Conservation (phyloP, 495 filamentous ascomycete genomes). For the Neurospora sp. region DNA sequence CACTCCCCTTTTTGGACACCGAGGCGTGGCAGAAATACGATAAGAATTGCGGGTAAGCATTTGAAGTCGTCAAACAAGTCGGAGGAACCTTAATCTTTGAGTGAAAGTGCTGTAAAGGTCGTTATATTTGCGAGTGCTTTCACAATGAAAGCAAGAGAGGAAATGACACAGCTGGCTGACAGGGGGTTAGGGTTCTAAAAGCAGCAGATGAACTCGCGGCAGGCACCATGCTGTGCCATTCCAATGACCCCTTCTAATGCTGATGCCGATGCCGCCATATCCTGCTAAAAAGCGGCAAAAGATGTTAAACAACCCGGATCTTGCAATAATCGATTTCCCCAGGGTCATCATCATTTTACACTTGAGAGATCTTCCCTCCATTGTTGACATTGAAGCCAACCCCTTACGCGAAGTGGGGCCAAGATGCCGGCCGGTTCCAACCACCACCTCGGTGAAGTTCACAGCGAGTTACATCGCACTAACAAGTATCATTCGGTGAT, state of each 20-base stretch:
- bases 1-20: not conserved
- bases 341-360: too few species aligned
- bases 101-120: not conserved
- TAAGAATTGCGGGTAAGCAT: not conserved
- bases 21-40: not conserved
- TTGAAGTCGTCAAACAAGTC: not conserved
- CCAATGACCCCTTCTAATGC: not conserved
- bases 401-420: not conserved
- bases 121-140: not conserved
- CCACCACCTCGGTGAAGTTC: not conserved
- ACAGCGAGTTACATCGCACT: not conserved
- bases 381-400: not conserved
- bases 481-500: not conserved
- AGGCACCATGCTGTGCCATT: not conserved
- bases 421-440: not conserved
- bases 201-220: not conserved
- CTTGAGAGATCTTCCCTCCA: not conserved
- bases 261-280: not conserved
- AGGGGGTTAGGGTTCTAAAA: not conserved
- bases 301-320: not conserved
- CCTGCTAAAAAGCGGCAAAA: not conserved
- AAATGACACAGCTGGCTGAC: not conserved
- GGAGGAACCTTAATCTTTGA: not conserved
- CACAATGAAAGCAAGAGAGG: not conserved
- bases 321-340: fast-evolving